A percentile compares a stretch with the other conserved stretches of the same genome.
phyloP scores from a whole-genome alignment of 23 red algal species.

The Gracilariopsis chorda region DNA sequence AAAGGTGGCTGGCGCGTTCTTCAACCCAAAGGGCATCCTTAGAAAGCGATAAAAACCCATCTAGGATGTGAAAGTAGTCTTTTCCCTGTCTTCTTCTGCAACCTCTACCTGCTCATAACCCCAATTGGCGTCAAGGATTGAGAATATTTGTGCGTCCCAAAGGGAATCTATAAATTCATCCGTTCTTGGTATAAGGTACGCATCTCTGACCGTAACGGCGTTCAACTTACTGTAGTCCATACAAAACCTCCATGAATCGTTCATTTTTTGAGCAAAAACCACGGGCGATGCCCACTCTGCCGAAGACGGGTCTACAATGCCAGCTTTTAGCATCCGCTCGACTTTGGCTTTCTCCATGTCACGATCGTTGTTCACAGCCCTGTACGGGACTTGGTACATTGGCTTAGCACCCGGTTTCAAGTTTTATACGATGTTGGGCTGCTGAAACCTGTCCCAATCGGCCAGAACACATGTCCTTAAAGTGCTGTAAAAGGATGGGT shows the following conservation, averaged over 20 bases:
- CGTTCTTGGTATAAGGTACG: neutral
- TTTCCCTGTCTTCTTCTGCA: neutral
- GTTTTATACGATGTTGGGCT: too few species aligned
- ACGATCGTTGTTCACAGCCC: neutral
- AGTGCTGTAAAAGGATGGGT: too few species aligned
- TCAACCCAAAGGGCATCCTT: slow-evolving; percentile 2
- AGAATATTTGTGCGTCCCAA: neutral
- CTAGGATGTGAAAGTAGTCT: neutral
- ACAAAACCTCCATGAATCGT: neutral
- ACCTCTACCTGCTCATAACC: neutral
- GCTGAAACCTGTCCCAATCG: too few species aligned
- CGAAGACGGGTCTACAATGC: neutral
- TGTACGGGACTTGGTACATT: neutral
- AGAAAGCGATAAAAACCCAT: neutral
- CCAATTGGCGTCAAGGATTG: neutral
- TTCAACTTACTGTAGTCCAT: neutral
- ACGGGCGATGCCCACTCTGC: neutral
- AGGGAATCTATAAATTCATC: neutral
- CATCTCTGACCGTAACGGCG: neutral
- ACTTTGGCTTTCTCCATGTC: neutral
- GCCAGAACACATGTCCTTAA: too few species aligned
- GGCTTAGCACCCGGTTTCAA: too few species aligned
- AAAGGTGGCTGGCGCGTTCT: slow-evolving; percentile 1
- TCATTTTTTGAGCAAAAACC: neutral
- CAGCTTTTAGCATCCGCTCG: neutral